Evolutionary conservation across 768 basidiomycete species (phyloP), one percentile per base, ranked within the genome.

Genomic region (Dendrothele bispora): DNA sequence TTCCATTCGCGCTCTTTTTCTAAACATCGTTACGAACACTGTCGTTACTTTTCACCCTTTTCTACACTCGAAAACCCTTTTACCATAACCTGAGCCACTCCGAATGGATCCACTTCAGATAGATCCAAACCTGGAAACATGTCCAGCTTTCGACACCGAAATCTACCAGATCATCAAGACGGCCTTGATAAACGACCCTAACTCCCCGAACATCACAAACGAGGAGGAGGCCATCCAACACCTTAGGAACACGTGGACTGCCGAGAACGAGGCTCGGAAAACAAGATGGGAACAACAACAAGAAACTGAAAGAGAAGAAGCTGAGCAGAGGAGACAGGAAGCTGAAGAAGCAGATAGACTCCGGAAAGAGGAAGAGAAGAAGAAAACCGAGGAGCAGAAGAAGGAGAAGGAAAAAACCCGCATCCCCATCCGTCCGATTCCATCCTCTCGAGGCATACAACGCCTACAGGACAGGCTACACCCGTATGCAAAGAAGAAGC

Each of bases 261-360:
- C 32, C 8, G 43, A 46, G 6, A 50, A 50, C 20, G 17, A 5
- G 20, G 27, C 5, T 6, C 43, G 21, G 2, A 14, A 18, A 14
- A 22, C n/a, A 7, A 34, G 24, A 11, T 50, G 46, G 21, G 24
- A 40, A 27, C 18, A 22, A 10, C 49, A 50, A 30, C 17, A 38
- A 11, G 14, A 28, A 26, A 43, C 43, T 8, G 36, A 39, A 20
- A 34, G 14, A 29, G 55, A 54, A 3, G 61, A 58, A 50, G 58
- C 60, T 37, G 62, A 63, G 49, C 49, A 57, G 25, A 59, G 60
- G 49, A 46, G 32, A 35, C 44, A 53, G 35, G 65, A 63, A 51
- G 62, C 58, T 28, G 25, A 26, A 7, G 60, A 58, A 30, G 52
- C 47, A 27, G 50, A 48, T 26, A 42, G 41, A 18, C 22, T 37